Conservation (phyloP, 495 filamentous ascomycete species). For the Penicillium maclennaniae region DNA sequence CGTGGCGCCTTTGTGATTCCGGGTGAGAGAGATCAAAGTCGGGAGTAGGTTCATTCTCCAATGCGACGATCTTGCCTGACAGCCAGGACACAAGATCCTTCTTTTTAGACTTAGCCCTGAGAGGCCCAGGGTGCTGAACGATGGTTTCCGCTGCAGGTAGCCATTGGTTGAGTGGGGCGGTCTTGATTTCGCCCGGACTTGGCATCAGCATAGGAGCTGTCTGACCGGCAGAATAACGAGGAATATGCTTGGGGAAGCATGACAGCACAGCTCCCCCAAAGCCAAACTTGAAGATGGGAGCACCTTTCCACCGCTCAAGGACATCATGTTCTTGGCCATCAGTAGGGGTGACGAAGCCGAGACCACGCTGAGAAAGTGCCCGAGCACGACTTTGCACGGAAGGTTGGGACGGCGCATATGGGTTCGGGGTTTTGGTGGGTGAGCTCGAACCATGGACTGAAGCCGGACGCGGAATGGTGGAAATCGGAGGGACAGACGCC, state of each 20-base stretch:
- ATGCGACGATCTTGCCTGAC: slow-evolving; percentile 60
- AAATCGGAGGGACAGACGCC: slow-evolving; percentile 41
- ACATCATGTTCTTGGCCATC: slow-evolving; percentile 80
- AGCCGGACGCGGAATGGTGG: slow-evolving; percentile 63
- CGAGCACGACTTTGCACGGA: slow-evolving; percentile 29
- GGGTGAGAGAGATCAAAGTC: slow-evolving; percentile 45
- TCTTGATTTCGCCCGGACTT: slow-evolving; percentile 77
- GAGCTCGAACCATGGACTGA: slow-evolving; percentile 59
- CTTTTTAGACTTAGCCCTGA: slow-evolving; percentile 88
- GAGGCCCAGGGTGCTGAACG: slow-evolving; percentile 81
- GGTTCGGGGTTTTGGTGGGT: slow-evolving; percentile 38
- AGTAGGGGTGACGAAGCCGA: slow-evolving; percentile 59
- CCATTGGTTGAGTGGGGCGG: slow-evolving; percentile 64
- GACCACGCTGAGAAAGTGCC: slow-evolving; percentile 37
- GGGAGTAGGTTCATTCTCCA: slow-evolving; percentile 60
- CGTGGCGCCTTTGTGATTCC: slow-evolving; percentile 61
- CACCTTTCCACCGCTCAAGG: slow-evolving; percentile 83
- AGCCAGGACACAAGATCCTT: slow-evolving; percentile 89
- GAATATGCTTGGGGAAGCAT: slow-evolving; percentile 84
- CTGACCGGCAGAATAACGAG: slow-evolving; percentile 74
- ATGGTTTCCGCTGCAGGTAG: slow-evolving; percentile 65
- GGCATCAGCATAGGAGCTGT: slow-evolving; percentile 73
- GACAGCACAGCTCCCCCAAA: slow-evolving; percentile 79
- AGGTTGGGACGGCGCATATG: slow-evolving; percentile 33
- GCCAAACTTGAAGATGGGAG: slow-evolving; percentile 81